Percentiles rank a stretch among this genome's conserved stretches.
phyloP scores from a whole-genome alignment of 2,329 filamentous ascomycete species.

The Colletotrichum acutatum region DNA sequence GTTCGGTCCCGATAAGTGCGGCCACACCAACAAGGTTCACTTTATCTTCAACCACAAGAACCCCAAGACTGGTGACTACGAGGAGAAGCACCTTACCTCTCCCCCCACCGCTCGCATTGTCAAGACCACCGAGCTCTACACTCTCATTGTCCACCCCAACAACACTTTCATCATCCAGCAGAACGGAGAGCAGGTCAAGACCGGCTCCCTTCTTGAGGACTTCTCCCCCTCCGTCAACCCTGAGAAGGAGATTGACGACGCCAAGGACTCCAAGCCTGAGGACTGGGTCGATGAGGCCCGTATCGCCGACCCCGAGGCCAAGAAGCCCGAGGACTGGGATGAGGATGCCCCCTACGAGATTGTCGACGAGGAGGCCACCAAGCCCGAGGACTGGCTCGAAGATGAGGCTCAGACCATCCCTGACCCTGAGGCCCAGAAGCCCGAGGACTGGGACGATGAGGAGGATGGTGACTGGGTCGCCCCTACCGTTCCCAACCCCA shows the following conservation, averaged over 20 bases:
- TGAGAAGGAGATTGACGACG: constrained; percentile 91
- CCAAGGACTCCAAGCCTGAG: constrained; percentile 91
- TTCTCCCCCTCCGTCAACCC: constrained; percentile 96
- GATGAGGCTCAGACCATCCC: constrained; percentile 84
- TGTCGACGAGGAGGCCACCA: constrained; percentile 89
- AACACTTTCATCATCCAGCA: constrained; percentile 95
- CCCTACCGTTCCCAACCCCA: constrained; percentile 92
- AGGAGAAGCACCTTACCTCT: constrained; percentile 96
- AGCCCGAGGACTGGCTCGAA: constrained; percentile 96
- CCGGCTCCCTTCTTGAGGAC: constrained; percentile 92
- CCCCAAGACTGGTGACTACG: constrained; percentile 99
- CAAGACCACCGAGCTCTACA: constrained; percentile 96
- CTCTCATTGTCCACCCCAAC: constrained; percentile 94
- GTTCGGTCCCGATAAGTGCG: constrained; percentile 99
- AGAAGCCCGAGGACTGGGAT: constrained; percentile 98
- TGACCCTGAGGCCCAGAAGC: constrained; percentile 96
- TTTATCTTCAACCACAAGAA: constrained; percentile 99
- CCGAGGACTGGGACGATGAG: constrained; percentile 99
- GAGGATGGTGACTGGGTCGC: constrained; percentile 98
- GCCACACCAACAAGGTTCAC: constrained; percentile 96
- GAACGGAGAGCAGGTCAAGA: constrained; percentile 88
- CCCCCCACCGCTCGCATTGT: constrained; percentile 87
- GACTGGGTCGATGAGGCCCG: constrained; percentile 95
- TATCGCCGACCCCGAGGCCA: constrained; percentile 91
- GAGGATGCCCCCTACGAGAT: constrained; percentile 98